Base-by-base conservation (phyloP, 1,284 basidiomycete genomes). In the Trametes hirsuta region DNA sequence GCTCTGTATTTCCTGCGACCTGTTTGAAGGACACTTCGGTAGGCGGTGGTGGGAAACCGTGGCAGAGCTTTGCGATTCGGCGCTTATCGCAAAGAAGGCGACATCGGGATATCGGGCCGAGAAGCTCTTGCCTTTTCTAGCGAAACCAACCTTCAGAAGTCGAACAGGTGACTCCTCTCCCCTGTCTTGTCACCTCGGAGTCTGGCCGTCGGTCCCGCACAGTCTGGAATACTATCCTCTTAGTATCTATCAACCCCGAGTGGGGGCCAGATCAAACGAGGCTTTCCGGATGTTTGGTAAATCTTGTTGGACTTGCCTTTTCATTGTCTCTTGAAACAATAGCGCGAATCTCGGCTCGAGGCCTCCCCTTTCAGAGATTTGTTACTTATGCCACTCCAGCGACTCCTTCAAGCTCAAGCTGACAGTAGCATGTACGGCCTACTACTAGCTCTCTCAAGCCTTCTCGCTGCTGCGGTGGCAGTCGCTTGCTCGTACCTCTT, bases 401-500 rank as follows among this genome's bases (percentile, higher is more conserved):
- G n/a, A 44, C 36, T 47, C 35, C 51, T 3, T 9, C 47, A 14
- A n/a, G 15, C 37, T 9, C 47, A 14, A n/a, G 15, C 37, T 5
- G 15, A 15, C 35, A 36, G 55, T 46, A 53, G 42, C 49, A 53
- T 56, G 42, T 36, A 46, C 34, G 47, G 49, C 53, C 36, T 55
- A 42, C 47, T 42, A 18, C 35, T 42, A 4, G 42, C 54, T 11
- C 40, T 65, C 44, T 53, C 58, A 54, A 64, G 62, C 53, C 37
- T 68, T 15, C 30, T 65, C 6, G 55, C 58, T 51, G 71, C 66
- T 30, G 53, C 61, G 14, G 11, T 62, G 6, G 48, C 65, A 37
- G 55, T 56, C 36, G 44, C 53, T 25, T 50, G 57, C n/a, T 47
- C 49, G 9, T 72, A 70, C 51, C 52, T 70, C 21, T 50, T 76